phyloP scores from a whole-genome alignment of 345 rosid genomes.

The Zanthoxylum bungeanum region DNA sequence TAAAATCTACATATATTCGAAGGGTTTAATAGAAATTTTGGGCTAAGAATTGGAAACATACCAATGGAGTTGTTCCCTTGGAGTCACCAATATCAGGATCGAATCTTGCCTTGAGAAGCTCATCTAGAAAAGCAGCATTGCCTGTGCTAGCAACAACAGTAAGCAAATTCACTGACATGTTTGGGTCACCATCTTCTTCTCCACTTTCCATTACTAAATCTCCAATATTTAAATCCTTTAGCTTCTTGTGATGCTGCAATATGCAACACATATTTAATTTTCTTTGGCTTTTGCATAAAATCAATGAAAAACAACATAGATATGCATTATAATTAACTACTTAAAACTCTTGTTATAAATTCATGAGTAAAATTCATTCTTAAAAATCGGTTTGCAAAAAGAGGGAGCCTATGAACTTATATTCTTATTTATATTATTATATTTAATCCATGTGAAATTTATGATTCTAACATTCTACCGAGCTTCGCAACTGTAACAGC shows the following conservation, averaged over 20 bases:
- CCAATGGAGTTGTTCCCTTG: constrained; percentile 78
- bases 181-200: constrained; percentile 45
- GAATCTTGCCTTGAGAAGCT: constrained; percentile 76
- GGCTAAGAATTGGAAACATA: constrained; percentile 13
- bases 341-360: no score
- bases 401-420: no score
- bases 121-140: constrained; percentile 78
- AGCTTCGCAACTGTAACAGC: no score
- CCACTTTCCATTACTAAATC: constrained; percentile 35
- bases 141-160: constrained; percentile 51
- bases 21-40: background rate
- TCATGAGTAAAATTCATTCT: no score
- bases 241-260: constrained; percentile 58
- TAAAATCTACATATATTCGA: background rate
- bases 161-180: constrained; percentile 49
- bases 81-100: constrained; percentile 67
- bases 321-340: no score
- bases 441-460: no score
- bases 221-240: constrained; percentile 48
- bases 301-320: background rate
- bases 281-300: background rate
- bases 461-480: no score
- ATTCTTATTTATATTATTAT: no score
- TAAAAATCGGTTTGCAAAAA: no score
- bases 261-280: background rate